Conservation (phyloP, 202 grass and related monocot genomes). For the Musa balbisiana region DNA sequence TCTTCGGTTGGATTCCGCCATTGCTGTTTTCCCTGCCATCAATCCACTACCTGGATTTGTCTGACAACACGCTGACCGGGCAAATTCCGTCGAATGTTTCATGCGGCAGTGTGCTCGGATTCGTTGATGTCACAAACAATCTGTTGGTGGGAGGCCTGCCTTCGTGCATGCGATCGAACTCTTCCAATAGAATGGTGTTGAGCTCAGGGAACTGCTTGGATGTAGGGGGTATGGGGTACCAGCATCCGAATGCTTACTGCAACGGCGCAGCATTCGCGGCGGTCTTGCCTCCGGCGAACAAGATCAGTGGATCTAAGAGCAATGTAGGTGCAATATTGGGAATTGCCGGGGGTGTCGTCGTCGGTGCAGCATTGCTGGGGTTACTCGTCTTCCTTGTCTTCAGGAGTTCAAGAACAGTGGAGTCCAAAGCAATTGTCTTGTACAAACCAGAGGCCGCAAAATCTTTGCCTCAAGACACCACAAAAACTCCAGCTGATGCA, state of each 20-base stretch:
- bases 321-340: slow-evolving; percentile 40
- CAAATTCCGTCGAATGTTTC: slow-evolving; percentile 36
- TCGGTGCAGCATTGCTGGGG: slow-evolving; percentile 44
- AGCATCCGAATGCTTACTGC: slow-evolving; percentile 53
- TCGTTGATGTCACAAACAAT: slow-evolving; percentile 73
- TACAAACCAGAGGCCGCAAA: slow-evolving; percentile 29
- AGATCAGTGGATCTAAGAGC: slow-evolving; percentile 30
- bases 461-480: slow-evolving; percentile 9
- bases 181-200: slow-evolving; percentile 39
- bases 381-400: slow-evolving; percentile 40
- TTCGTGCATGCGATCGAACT: slow-evolving; percentile 47
- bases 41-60: slow-evolving; percentile 53
- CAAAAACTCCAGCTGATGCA: slow-evolving; percentile 51
- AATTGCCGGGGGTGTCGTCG: slow-evolving; percentile 47
- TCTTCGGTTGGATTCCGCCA: slow-evolving; percentile 52
- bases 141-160: slow-evolving; percentile 54
- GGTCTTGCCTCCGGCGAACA: slow-evolving; percentile 42
- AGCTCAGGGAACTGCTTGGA: slow-evolving; percentile 66
- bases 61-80: slow-evolving; percentile 47
- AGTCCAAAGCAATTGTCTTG: slow-evolving; percentile 29
- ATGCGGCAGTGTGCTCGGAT: slow-evolving; percentile 40
- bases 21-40: slow-evolving; percentile 60
- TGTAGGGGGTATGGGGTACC: slow-evolving; percentile 34
- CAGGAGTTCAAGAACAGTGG: slow-evolving; percentile 34
- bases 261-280: slow-evolving; percentile 55